These are phyloP conservation scores for Cystobasidiaceae sp. DNA, from an alignment of 1,284 basidiomycete species.

Conservation along the genomic window DNA sequence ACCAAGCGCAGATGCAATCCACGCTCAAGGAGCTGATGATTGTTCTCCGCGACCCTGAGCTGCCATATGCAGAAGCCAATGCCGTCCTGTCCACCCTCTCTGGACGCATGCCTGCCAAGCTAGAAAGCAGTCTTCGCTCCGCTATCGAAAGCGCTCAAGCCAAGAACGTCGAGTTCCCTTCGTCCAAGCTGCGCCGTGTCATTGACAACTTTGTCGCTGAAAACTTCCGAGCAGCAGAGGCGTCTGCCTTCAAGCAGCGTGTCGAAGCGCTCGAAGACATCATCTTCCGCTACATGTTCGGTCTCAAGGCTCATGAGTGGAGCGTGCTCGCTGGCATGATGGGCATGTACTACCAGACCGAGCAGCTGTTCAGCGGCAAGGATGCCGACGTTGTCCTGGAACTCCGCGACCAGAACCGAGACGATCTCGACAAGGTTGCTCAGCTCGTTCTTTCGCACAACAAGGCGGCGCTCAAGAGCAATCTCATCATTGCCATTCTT, in stretches of 20 bases:
- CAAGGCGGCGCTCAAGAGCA: conserved; percentile 88
- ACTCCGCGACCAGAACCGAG: conserved; percentile 86
- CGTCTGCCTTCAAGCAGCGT: conserved; percentile 66
- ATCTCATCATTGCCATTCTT: conserved; percentile 75
- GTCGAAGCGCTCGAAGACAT: conserved; percentile 68
- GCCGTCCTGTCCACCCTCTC: conserved; percentile 84
- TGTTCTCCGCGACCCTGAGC: conserved; percentile 72
- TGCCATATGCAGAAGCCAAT: conserved; percentile 81
- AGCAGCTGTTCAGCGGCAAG: conserved; percentile 87
- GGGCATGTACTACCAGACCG: conserved; percentile 71
- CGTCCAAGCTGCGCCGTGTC: conserved; percentile 50
- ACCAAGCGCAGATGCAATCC: conserved; percentile 75
- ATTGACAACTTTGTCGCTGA: conserved; percentile 82
- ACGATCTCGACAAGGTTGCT: conserved; percentile 83
- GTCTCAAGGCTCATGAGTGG: conserved; percentile 82
- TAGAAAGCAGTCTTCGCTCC: conserved; percentile 79
- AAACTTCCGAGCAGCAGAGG: conserved; percentile 70
- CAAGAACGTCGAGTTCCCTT: conserved; percentile 80
- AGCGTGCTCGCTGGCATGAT: conserved; percentile 67
- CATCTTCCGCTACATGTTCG: conserved; percentile 73
- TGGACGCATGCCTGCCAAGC: conserved; percentile 85
- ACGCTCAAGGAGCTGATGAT: conserved; percentile 76
- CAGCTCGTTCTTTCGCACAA: conserved; percentile 87
- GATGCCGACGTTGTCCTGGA: conserved; percentile 82
- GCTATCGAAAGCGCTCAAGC: conserved; percentile 69